Evolutionary conservation across 1,284 basidiomycete genomes (phyloP), one percentile per base, ranked within the genome.

Genomic region (Moesziomyces parantarcticus): DNA sequence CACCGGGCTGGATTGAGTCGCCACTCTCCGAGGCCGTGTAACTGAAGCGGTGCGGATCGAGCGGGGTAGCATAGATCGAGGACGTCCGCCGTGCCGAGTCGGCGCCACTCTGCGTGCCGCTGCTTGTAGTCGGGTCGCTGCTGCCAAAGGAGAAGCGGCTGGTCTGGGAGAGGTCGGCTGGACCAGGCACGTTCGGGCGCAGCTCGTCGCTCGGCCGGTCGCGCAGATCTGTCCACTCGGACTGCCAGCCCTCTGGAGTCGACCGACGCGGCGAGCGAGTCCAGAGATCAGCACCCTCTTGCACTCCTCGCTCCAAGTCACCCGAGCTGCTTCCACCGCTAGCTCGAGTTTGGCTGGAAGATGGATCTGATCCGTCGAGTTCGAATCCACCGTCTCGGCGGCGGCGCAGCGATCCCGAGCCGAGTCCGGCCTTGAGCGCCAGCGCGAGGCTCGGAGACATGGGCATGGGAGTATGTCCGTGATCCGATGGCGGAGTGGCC

Each of bases 121-220:
- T 44, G 21, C 50, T 53, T 8, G 44, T 59, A 1, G 58, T 47
- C 7, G 45, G 49, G 18, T 62, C 47, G 5, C 44, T 40, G 44
- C 59, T 62, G 18, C 52, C 43, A 14, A 56, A 55, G 18, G 61
- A 63, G 61, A 58, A 57, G 7, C 54, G 61, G 22, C 49, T 48
- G 44, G 25, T 21, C 16, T 41, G 36, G 6, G 18, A 29, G n/a
- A 40, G 40, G 20, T 43, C 43, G 26, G 45, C 42, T 1, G 41
- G n/a, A 5, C 41, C 32, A 34, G 21, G 16, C 21, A 43, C 42
- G 14, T 50, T 20, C 3, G 32, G 49, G 18, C 29, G n/a, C 5
- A 22, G 32, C 16, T 51, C 29, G 39, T 20, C 36, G 48, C 53
- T 61, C 3, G 49, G 45, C 4, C 32, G 20, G 18, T 52, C 26